phyloP scores from a whole-genome alignment of 176 grass and related monocot genomes.

The Metroxylon sagu region DNA sequence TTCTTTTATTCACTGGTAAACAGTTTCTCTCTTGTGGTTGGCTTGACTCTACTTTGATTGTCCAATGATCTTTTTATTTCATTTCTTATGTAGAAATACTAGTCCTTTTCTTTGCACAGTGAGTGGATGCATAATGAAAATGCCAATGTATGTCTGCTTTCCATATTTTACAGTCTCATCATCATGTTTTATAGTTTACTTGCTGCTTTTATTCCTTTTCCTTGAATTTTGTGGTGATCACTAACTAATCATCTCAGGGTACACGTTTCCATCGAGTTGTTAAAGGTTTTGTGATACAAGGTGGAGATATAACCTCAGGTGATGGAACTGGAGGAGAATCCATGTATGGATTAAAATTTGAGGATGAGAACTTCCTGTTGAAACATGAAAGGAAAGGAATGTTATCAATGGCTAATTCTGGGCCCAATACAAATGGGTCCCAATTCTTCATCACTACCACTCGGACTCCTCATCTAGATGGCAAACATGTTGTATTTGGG shows the following conservation, averaged over 20 bases:
- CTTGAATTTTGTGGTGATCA: background rate
- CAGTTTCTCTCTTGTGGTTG: too few species aligned
- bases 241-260: slow-evolving; percentile 39
- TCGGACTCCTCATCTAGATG: slow-evolving; percentile 73
- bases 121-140: too few species aligned
- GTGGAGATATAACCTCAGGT: slow-evolving; percentile 78
- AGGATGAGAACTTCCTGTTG: slow-evolving; percentile 77
- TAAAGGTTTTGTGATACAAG: slow-evolving; percentile 95
- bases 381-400: slow-evolving; percentile 95
- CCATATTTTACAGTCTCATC: too few species aligned
- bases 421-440: slow-evolving; percentile 72
- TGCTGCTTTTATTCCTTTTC: too few species aligned
- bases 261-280: slow-evolving; percentile 71
- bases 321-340: slow-evolving; percentile 85
- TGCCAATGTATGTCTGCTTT: too few species aligned
- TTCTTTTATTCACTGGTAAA: too few species aligned
- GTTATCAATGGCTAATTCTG: slow-evolving; percentile 87
- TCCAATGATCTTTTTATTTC: too few species aligned
- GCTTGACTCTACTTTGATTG: too few species aligned
- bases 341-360: slow-evolving; percentile 84
- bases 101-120: too few species aligned
- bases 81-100: too few species aligned
- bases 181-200: too few species aligned
- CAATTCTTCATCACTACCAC: slow-evolving; percentile 97
- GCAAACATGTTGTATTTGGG: slow-evolving; percentile 84